These are phyloP conservation scores for Rhizomucor miehei DNA, from an alignment of 371 early-diverging fungal genomes.

Conservation along the genomic window DNA sequence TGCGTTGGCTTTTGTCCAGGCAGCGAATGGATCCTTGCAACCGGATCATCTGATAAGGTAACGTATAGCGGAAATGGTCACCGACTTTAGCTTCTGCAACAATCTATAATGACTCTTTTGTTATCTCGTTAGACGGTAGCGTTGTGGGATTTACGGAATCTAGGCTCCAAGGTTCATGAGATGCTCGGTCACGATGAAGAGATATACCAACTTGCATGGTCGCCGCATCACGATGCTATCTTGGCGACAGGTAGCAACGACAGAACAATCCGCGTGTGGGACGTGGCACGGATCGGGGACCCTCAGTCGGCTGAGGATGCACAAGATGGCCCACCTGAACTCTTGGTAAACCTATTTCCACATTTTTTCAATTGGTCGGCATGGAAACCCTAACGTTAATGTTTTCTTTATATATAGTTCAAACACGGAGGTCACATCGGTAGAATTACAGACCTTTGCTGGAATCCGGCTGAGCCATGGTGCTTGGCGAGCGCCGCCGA, in stretches of 20 bases:
- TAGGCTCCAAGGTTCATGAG: slow-evolving; percentile 76
- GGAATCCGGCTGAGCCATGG: slow-evolving; percentile 98
- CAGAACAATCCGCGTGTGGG: slow-evolving; percentile 97
- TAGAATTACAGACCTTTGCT: slow-evolving; percentile 95
- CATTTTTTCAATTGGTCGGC: background rate
- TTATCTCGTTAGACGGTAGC: slow-evolving; percentile 69
- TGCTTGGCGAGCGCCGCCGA: slow-evolving; percentile 94
- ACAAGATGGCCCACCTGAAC: slow-evolving; percentile 99
- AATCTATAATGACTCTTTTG: background rate
- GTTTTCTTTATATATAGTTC: slow-evolving; percentile 57
- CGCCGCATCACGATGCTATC: slow-evolving; percentile 91
- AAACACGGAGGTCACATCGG: slow-evolving; percentile 99
- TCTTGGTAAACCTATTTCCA: slow-evolving; percentile 61
- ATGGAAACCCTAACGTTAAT: slow-evolving; percentile 1
- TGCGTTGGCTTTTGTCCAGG: slow-evolving; percentile 92
- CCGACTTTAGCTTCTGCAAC: background rate
- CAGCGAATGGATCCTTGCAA: slow-evolving; percentile 89
- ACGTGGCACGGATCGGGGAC: slow-evolving; percentile 87
- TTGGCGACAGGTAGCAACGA: slow-evolving; percentile 94
- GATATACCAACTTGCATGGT: slow-evolving; percentile 95
- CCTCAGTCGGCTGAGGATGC: slow-evolving; percentile 92
- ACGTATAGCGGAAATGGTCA: background rate
- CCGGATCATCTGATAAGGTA: slow-evolving; percentile 92
- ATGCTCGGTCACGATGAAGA: slow-evolving; percentile 92
- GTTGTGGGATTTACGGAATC: slow-evolving; percentile 97